Evolutionary conservation across 257 asterid species (phyloP).

Genomic region (Eucommia ulmoides): DNA sequence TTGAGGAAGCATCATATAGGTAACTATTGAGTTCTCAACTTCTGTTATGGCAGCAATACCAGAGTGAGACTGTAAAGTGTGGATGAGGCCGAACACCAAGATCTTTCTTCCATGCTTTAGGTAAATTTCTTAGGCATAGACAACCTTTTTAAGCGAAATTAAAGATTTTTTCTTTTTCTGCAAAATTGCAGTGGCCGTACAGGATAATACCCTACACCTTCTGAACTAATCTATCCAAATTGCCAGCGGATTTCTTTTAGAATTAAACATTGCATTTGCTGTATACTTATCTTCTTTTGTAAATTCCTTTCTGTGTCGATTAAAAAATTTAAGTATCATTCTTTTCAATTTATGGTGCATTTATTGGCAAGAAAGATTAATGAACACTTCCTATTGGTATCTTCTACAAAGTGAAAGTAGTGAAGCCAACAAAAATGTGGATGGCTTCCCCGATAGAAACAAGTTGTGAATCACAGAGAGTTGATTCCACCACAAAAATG

Average conservation of each 20-base stretch:
- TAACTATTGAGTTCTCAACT: constrained; percentile 5
- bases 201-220: constrained; percentile 55
- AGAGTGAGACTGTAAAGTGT: constrained; percentile 23
- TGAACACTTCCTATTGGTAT: constrained; percentile 1
- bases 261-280: too few relatives aligned
- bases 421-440: constrained; percentile 43
- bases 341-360: background rate
- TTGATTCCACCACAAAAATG: constrained; percentile 2
- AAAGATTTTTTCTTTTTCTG: background rate
- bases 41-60: constrained; percentile 25
- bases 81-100: constrained; percentile 68
- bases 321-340: too few relatives aligned
- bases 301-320: too few relatives aligned
- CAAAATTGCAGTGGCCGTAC: constrained; percentile 69
- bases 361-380: background rate
- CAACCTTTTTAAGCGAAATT: background rate
- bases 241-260: constrained; percentile 78
- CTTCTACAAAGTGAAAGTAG: constrained; percentile 48
- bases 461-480: constrained; percentile 5
- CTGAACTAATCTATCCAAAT: constrained; percentile 90
- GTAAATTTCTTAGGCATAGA: constrained; percentile 16
- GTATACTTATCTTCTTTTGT: too few relatives aligned
- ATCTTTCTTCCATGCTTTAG: constrained; percentile 94
- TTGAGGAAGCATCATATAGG: too few relatives aligned
- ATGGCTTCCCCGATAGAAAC: constrained; percentile 21